These are phyloP conservation scores for Aquilaria sinensis DNA, from an alignment of 345 rosid species.

Conservation along the genomic window DNA sequence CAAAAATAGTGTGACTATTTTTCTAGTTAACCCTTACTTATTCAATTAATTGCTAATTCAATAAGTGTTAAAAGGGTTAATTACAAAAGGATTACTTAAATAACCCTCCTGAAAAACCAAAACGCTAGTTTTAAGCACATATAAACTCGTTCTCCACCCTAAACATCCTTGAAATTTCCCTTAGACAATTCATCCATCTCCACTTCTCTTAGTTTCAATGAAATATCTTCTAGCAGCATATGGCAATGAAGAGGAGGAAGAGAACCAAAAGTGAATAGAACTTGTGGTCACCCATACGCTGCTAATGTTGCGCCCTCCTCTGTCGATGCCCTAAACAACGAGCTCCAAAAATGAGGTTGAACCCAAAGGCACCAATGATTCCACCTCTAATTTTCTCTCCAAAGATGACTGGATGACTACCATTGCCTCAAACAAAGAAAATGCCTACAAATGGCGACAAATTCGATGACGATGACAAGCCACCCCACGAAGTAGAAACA, in stretches of 20 bases:
- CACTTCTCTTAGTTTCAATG: constrained; percentile 20
- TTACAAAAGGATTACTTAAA: no score
- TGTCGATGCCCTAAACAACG: background rate
- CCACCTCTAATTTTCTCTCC: constrained; percentile 46
- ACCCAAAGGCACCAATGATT: constrained; percentile 16
- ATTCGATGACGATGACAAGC: constrained; percentile 48
- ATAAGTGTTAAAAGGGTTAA: no score
- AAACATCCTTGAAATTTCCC: background rate
- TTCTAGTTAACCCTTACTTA: no score
- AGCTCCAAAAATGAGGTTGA: background rate
- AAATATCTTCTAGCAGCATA: constrained; percentile 39
- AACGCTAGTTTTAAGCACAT: no score
- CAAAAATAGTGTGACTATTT: no score
- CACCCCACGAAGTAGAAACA: constrained; percentile 60
- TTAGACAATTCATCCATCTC: background rate
- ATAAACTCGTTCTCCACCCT: no score
- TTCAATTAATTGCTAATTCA: no score
- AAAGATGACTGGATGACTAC: constrained; percentile 41
- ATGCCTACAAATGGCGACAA: constrained; percentile 29
- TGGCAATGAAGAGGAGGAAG: constrained; percentile 29
- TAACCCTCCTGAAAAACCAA: no score
- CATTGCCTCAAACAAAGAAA: constrained; percentile 58
- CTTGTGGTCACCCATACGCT: background rate
- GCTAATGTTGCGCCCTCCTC: background rate
- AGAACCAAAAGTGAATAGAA: background rate